Conservation (phyloP, 164 flowering plant species). For the Stephania yunnanensis region DNA sequence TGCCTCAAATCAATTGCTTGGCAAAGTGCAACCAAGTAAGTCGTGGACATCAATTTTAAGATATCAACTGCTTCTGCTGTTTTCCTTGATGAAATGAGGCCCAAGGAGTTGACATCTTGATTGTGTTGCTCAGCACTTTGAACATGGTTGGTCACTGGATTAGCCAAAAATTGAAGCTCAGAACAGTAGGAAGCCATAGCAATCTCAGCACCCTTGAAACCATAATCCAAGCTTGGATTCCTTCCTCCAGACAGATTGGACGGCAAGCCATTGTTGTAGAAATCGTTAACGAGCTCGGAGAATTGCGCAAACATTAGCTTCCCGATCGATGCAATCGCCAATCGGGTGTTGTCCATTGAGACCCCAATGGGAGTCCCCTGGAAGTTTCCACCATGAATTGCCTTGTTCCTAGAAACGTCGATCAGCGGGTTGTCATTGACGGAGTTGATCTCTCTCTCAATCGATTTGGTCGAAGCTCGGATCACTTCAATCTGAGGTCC, state of each 20-base stretch:
- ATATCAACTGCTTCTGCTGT: slow-evolving; percentile 55
- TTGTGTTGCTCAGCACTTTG: slow-evolving; percentile 69
- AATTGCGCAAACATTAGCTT: slow-evolving; percentile 66
- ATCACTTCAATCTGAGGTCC: slow-evolving; percentile 61
- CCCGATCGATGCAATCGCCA: slow-evolving; percentile 55
- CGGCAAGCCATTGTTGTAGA: slow-evolving; percentile 61
- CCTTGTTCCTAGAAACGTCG: slow-evolving; percentile 57
- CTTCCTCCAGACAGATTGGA: slow-evolving; percentile 55
- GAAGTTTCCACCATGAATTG: slow-evolving; percentile 62
- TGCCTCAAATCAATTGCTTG: slow-evolving; percentile 61
- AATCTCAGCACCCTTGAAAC: slow-evolving; percentile 53
- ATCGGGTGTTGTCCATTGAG: slow-evolving; percentile 61
- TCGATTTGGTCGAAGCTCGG: slow-evolving; percentile 41
- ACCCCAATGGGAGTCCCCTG: slow-evolving; percentile 71
- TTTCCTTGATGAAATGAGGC: slow-evolving; percentile 52
- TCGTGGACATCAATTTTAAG: slow-evolving; percentile 54
- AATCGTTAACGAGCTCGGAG: slow-evolving; percentile 61
- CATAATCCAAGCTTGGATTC: slow-evolving; percentile 69
- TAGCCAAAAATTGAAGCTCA: slow-evolving; percentile 58
- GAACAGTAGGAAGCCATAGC: slow-evolving; percentile 65
- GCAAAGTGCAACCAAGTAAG: slow-evolving; percentile 49
- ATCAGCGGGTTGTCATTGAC: slow-evolving; percentile 63
- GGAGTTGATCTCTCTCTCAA: slow-evolving; percentile 59
- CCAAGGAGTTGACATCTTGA: slow-evolving; percentile 65
- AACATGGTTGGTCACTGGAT: slow-evolving; percentile 64